Percentiles rank a stretch among this genome's conserved stretches.
Evolutionary conservation across 495 filamentous ascomycete species (phyloP).

Genomic region (Xeromyces bisporus): DNA sequence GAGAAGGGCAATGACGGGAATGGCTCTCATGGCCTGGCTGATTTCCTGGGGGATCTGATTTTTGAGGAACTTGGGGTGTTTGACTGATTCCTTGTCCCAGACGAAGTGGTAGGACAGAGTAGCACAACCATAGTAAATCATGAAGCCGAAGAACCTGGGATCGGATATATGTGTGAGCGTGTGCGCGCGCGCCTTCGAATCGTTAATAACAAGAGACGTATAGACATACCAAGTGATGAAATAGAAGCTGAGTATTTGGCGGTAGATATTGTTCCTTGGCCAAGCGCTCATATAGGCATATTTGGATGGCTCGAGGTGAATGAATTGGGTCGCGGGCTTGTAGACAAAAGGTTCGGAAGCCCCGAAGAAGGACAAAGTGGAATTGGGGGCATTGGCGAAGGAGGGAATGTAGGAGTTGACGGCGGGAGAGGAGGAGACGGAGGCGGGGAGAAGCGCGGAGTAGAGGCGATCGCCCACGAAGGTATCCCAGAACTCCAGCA

Average conservation of each 20-base stretch:
- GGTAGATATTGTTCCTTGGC: constrained; percentile 62
- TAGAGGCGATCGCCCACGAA: constrained; percentile 72
- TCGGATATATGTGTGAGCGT: constrained; percentile 1
- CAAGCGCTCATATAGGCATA: constrained; percentile 72
- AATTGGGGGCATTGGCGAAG: constrained; percentile 24
- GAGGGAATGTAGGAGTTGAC: constrained; percentile 20
- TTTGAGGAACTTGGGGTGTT: constrained; percentile 89
- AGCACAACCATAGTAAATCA: constrained; percentile 73
- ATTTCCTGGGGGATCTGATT: constrained; percentile 87
- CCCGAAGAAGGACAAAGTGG: constrained; percentile 24
- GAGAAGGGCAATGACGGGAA: constrained; percentile 72
- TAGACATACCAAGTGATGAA: constrained; percentile 67
- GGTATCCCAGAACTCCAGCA: constrained; percentile 72
- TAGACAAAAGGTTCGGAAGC: constrained; percentile 39
- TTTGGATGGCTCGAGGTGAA: constrained; percentile 51
- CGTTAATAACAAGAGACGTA: not conserved
- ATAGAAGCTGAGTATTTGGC: constrained; percentile 62
- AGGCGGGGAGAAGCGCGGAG: constrained; percentile 48
- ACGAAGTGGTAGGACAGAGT: constrained; percentile 77
- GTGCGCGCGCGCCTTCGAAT: not conserved
- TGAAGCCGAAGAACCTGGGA: constrained; percentile 62
- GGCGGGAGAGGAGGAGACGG: constrained; percentile 27
- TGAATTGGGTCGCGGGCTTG: constrained; percentile 52
- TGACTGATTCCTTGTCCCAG: constrained; percentile 80
- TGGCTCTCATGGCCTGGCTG: constrained; percentile 48